Base-by-base conservation (phyloP, 495 filamentous ascomycete species). In the Patellaria atrata region DNA sequence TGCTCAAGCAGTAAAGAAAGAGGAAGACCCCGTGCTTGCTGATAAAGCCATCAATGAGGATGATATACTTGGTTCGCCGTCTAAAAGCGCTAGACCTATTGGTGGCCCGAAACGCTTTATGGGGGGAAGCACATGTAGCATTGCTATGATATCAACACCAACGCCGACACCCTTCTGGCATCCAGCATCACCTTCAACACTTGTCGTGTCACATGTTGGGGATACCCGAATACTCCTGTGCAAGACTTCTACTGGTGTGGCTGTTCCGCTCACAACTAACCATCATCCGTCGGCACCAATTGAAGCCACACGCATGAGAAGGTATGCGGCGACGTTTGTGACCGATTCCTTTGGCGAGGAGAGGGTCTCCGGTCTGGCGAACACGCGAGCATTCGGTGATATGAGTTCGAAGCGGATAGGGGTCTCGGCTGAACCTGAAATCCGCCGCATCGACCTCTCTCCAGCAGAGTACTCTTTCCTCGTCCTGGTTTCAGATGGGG, bases 281-380 rank as follows among this genome's bases (percentile, higher is more conserved):
- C 89, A 97, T 58, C 87, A 86, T 49, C 87, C 89, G 0, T 81
- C 75, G n/a, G 70, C 75, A 1, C 87, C 91, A 0, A 60, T 71
- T 34, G 89, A 97, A 59, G 74, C 79, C 9, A 73, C 69, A 33
- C 73, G 89, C 15, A 68, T 97, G 21, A 76, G 85, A 4, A 78
- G 86, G 33, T 94, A 80, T 48, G 82, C 83, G 9, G 63, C 78
- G 11, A 80, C 77, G 0, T 86, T 97, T 45, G 74, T 91, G 15
- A 92, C 87, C 0, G 89, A 97, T 53, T 89, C 82, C 11, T 96
- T 96, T 50, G 89, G 89, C 48, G 91, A 97, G 56, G 91, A 96
- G 54, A 83, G 89, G 41, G 84, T 97, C 61, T 73, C 73, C 33
- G 85, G 87, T 0, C 71, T 97, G 1, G 89, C 89, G 47, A 97